Evolutionary conservation across 177 flowering plant genomes (phyloP), one percentile per base, ranked within the genome.

Genomic region (Vitis hybrid): DNA sequence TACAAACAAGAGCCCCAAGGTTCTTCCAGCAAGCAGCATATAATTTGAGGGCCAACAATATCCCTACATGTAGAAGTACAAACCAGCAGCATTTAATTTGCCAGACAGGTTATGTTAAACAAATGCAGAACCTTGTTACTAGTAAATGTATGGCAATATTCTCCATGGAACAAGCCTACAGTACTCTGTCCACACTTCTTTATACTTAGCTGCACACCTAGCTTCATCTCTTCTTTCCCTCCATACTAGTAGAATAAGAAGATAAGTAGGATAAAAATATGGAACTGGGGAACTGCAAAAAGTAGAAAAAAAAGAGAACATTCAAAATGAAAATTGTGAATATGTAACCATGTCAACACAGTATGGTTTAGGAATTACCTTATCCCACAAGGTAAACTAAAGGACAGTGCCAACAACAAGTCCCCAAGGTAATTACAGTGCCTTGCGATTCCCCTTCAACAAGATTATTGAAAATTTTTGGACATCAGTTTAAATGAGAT

Each of bases 341-440:
- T 52, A 19, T 18, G 60, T 64, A 11, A 10, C 55, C 5, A 6
- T 61, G n/a, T 40, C 48, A 11, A 51, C n/a, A 17, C 34, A 21
- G 52, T 2, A 34, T 13, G 60, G n/a, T 26, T 49, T 57, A 26
- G 55, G 60, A 52, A 58, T 68, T 80, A 94, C 99, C 95, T 93
- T 64, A 82, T 77, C 9, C 99, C 96, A 75, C 98, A 93, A 23
- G 99, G 98, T 69, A 95, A 80, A 77, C 98, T 95, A 78, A 95
- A 90, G 65, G 99, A 91, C 10, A 88, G 79, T 15, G 98, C 97
- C 69, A 93, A 77, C 78, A 95, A 68, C 82, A 95, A 77, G 82
- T 95, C 99, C 51, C 96, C 97, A 11, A 95, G 89, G 81, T 93
- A 95, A 77, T 95, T 95, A 68, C 98, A 89, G 82, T 93, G 99